Conservation (phyloP, 2,329 filamentous ascomycete species). For the Macrophomina tecta region DNA sequence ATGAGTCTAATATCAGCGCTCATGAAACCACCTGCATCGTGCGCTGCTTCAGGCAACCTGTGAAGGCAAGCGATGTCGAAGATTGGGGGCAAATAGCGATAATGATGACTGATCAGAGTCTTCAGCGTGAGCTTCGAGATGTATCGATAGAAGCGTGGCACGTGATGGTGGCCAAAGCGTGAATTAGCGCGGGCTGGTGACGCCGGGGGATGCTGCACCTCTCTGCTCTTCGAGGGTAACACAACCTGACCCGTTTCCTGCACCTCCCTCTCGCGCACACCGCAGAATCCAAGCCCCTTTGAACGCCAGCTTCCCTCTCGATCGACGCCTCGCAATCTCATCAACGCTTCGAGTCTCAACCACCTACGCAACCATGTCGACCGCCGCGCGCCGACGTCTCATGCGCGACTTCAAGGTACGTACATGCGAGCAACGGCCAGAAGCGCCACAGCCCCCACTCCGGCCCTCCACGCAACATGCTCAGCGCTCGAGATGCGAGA, state of each 20-base stretch:
- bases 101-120: neutral
- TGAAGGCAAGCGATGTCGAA: neutral
- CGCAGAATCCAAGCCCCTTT: slow-evolving; percentile 22
- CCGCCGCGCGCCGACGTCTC: slow-evolving; percentile 89
- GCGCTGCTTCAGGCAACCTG: neutral
- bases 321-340: slow-evolving; percentile 26
- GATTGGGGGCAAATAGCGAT: neutral
- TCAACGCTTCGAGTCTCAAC: slow-evolving; percentile 24
- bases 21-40: too few species aligned
- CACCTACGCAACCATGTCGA: slow-evolving; percentile 70
- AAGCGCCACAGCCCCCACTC: slow-evolving; percentile 31
- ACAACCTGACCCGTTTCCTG: slow-evolving; percentile 26
- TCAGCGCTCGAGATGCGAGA: neutral
- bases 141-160: neutral
- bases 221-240: slow-evolving; percentile 22
- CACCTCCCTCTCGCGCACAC: slow-evolving; percentile 13
- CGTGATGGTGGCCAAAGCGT: slow-evolving; percentile 18
- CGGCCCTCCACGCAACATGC: neutral
- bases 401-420: slow-evolving; percentile 99
- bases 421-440: slow-evolving; percentile 25
- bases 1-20: too few species aligned
- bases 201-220: slow-evolving; percentile 23
- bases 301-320: slow-evolving; percentile 23
- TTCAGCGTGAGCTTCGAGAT: neutral
- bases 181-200: slow-evolving; percentile 15